Evolutionary conservation across 1,284 basidiomycete genomes (phyloP), one percentile per base, ranked within the genome.

Genomic region (Coniferiporia sulphurascens): DNA sequence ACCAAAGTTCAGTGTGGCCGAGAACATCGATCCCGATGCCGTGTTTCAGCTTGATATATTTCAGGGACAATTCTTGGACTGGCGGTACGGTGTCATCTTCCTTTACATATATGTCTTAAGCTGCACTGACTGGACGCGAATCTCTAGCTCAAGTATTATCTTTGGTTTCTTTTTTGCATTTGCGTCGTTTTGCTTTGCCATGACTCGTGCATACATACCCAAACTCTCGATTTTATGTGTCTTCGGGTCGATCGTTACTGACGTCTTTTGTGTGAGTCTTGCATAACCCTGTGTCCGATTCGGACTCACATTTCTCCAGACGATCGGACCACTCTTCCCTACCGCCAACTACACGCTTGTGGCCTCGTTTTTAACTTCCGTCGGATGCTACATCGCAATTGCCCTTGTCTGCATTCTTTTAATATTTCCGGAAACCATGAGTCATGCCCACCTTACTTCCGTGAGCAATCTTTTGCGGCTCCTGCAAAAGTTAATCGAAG

Each of bases 371-470:
- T 68, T 88, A 52, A 79, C 84, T 34, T 85, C 89, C 0, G 76
- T 83, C 0, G 69, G 73, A 1, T 81, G 77, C 62, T 90, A 85
- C 69, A 68, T 85, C 49, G 88, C 80, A 1, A 80, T 87, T 48
- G 86, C 82, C 0, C 56, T 87, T 22, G 74, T 76, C 4, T 72
- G 78, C 27, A 78, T 84, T 21, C 62, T 86, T 12, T 66, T 91
- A 41, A 75, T 92, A 60, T 93, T 92, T 68, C 91, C 91, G 0
- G 82, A 89, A 70, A 83, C 84, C 4, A 72, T 90, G 58, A 85
- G 84, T 59, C 83, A 86, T 63, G 71, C 70, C 1, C 76, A 74
- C 62, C 68, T 74, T 21, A 62, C 65, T 65, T 74, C 65, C 64
- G 74, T 62, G 62, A 70, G 56, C 56, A 68, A 59, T 2, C 67